Percentiles rank a stretch among this genome's conserved stretches.
phyloP scores from a whole-genome alignment of 192 early-diverging fungal genomes.

The Dissophora ornata region DNA sequence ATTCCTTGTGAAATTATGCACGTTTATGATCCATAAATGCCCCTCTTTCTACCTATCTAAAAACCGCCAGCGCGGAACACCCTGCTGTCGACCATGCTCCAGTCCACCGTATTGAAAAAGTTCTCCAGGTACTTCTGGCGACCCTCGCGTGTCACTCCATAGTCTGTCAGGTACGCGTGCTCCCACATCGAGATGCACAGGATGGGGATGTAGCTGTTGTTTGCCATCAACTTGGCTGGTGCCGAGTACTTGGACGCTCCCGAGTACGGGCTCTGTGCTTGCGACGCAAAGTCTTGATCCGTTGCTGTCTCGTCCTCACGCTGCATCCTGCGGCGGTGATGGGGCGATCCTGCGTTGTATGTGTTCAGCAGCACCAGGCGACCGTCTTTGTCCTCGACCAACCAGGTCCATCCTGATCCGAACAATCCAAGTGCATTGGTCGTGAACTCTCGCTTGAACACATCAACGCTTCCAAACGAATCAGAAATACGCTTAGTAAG shows the following conservation, averaged over 20 bases:
- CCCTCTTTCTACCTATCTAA: not conserved
- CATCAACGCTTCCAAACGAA: constrained; percentile 35
- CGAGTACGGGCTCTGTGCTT: constrained; percentile 43
- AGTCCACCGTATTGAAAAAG: constrained; percentile 58
- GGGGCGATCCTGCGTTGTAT: constrained; percentile 58
- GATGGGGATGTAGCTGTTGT: constrained; percentile 56
- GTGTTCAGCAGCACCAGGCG: constrained; percentile 53
- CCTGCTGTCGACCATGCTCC: constrained; percentile 43
- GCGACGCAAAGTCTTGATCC: constrained; percentile 28
- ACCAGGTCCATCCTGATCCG: constrained; percentile 63
- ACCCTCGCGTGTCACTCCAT: constrained; percentile 51
- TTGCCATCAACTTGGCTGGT: constrained; percentile 40
- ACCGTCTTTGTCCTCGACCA: constrained; percentile 49
- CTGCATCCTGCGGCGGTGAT: constrained; percentile 53
- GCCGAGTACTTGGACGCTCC: constrained; percentile 48
- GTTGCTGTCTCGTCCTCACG: constrained; percentile 40
- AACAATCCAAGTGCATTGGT: constrained; percentile 55
- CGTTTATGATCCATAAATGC: not conserved
- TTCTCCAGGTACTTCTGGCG: constrained; percentile 45
- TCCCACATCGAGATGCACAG: constrained; percentile 58
- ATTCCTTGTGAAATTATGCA: not conserved
- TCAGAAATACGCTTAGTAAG: constrained; percentile 28
- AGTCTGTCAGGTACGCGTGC: constrained; percentile 58
- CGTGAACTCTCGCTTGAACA: constrained; percentile 55
- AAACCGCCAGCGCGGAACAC: constrained; percentile 48